A percentile compares a stretch with the other conserved stretches of the same genome.
Evolutionary conservation across 805 yeast genomes (phyloP).

Genomic region (Kodamaea jinghongensis): DNA sequence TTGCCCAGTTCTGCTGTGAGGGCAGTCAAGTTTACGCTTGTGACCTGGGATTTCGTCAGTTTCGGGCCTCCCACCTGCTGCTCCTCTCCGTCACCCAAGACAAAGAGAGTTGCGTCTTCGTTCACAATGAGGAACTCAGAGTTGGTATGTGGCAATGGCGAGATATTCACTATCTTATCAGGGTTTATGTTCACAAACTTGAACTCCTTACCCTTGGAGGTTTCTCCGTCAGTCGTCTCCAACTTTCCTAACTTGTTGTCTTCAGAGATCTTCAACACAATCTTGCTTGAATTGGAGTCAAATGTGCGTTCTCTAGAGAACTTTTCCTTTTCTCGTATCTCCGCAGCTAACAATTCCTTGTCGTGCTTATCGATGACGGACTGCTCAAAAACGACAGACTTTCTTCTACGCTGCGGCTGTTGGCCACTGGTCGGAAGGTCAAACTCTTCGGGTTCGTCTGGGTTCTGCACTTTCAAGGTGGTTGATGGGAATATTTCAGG

Average conservation of each 20-base stretch:
- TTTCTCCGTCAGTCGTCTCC: constrained; percentile 1
- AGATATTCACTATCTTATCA: constrained; percentile 7
- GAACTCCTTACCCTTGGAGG: not conserved
- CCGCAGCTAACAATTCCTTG: constrained; percentile 3
- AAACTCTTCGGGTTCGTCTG: too few species aligned
- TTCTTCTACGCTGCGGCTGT: not conserved
- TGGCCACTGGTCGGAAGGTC: too few species aligned
- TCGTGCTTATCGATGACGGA: constrained; percentile 7
- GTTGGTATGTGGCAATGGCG: constrained; percentile 6
- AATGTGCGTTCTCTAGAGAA: not conserved
- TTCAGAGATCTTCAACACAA: constrained; percentile 5
- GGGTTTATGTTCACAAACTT: constrained; percentile 6
- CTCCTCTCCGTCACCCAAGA: constrained; percentile 3
- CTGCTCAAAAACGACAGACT: constrained; percentile 6
- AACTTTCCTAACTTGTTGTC: constrained; percentile 4
- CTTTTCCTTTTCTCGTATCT: constrained; percentile 1
- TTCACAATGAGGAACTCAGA: constrained; percentile 6
- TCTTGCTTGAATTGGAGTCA: constrained; percentile 1
- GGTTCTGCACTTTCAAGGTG: too few species aligned
- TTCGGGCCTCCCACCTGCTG: constrained; percentile 10
- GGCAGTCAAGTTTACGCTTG: constrained; percentile 4
- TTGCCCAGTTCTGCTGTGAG: not conserved
- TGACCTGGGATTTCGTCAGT: constrained; percentile 6
- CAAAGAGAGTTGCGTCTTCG: constrained; percentile 8
- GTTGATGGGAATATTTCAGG: too few species aligned